Evolutionary conservation across 257 asterid genomes (phyloP).

Genomic region (Solanum ossicruentum): DNA sequence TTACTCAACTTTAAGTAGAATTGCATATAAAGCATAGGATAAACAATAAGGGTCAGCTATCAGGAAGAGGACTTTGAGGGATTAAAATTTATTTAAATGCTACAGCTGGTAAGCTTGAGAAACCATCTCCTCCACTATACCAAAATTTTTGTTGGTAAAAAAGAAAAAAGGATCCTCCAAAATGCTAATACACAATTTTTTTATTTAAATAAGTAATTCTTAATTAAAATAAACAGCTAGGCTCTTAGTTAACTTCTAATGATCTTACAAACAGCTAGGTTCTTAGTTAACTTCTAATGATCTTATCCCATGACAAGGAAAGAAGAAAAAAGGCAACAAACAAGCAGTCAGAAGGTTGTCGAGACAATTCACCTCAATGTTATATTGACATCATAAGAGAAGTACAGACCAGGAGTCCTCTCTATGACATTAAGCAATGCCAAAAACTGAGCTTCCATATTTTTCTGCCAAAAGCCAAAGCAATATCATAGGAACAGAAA

Average conservation of each 20-base stretch:
- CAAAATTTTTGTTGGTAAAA: neutral
- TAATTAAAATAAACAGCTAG: neutral
- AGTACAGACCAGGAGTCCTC: constrained; percentile 64
- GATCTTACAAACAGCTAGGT: neutral
- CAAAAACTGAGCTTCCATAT: constrained; percentile 62
- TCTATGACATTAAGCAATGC: constrained; percentile 57
- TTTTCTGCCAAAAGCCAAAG: constrained; percentile 42
- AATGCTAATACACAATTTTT: neutral
- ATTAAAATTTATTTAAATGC: neutral
- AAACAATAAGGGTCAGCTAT: neutral
- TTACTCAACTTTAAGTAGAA: neutral
- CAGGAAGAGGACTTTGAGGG: neutral
- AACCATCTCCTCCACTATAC: neutral
- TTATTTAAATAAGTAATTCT: neutral
- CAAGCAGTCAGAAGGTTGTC: neutral
- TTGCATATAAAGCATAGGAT: neutral
- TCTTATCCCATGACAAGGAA: neutral
- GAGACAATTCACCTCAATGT: constrained; percentile 55
- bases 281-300: neutral
- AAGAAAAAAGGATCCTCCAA: neutral
- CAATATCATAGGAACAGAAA: constrained; percentile 7
- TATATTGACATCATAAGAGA: constrained; percentile 86
- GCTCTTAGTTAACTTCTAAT: neutral
- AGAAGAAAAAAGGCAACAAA: neutral
- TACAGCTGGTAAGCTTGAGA: neutral